These are phyloP conservation scores for Camelina neglecta DNA, from an alignment of 345 rosid species.

Conservation along the genomic window DNA sequence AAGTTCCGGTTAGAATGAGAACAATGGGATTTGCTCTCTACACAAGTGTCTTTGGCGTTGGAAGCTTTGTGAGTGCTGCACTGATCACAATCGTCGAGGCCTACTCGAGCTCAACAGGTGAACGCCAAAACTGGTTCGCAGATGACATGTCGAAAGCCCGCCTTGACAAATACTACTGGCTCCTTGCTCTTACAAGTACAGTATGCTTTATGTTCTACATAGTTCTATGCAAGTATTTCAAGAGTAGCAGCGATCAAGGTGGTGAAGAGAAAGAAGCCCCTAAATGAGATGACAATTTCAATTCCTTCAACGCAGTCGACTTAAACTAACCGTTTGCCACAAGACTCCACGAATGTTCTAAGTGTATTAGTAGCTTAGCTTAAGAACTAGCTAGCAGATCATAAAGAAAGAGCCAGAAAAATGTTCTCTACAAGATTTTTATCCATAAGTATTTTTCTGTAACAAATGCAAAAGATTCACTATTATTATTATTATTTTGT, in stretches of 20 bases:
- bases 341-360: neutral
- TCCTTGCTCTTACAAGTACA: conserved; percentile 56
- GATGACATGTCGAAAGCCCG: conserved; percentile 78
- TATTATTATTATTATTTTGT: neutral
- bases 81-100: conserved; percentile 57
- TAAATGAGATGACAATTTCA: neutral
- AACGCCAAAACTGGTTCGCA: conserved; percentile 62
- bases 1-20: conserved; percentile 73
- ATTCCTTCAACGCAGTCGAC: neutral
- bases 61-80: conserved; percentile 68
- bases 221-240: conserved; percentile 54
- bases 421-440: neutral
- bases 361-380: neutral
- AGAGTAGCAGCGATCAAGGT: conserved; percentile 45
- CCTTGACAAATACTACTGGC: conserved; percentile 71
- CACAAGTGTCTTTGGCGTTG: conserved; percentile 68
- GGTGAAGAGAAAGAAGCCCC: conserved; percentile 7
- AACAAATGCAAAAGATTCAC: neutral
- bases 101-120: conserved; percentile 45
- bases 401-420: neutral
- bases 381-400: neutral
- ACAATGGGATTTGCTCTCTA: conserved; percentile 80
- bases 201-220: conserved; percentile 58
- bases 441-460: neutral
- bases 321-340: neutral